A percentile compares a stretch with the other conserved stretches of the same genome.
These are phyloP conservation scores for Abrus precatorius DNA, from an alignment of 306 rosid species.

Conservation along the genomic window DNA sequence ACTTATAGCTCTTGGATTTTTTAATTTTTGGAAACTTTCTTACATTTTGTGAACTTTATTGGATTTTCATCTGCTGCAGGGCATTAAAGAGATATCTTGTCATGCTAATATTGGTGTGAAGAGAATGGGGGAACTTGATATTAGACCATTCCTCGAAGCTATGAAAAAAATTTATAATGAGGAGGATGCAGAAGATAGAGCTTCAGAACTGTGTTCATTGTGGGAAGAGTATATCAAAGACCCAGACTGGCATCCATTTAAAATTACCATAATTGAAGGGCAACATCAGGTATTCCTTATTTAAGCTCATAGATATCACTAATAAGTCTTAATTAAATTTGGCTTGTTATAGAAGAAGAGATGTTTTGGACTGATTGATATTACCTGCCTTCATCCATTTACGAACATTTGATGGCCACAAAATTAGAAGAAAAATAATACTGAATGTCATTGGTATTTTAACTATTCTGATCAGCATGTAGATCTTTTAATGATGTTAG, in stretches of 20 bases:
- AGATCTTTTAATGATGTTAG: background rate
- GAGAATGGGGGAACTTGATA: constrained; percentile 97
- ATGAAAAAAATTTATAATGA: constrained; percentile 78
- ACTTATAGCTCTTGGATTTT: constrained; percentile 20
- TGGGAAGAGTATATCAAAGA: constrained; percentile 96
- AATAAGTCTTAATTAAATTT: constrained; percentile 33
- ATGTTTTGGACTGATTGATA: background rate
- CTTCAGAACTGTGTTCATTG: constrained; percentile 84
- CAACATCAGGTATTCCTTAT: constrained; percentile 62
- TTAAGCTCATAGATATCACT: constrained; percentile 27
- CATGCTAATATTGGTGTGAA: constrained; percentile 69
- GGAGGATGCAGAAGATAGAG: constrained; percentile 85
- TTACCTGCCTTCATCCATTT: background rate
- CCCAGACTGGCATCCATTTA: constrained; percentile 97
- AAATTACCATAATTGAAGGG: constrained; percentile 60
- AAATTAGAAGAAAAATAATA: constrained; percentile 23
- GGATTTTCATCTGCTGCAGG: constrained; percentile 54
- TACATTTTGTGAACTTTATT: constrained; percentile 21
- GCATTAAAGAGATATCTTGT: constrained; percentile 67
- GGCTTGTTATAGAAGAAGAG: background rate
- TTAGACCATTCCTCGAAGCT: constrained; percentile 77
- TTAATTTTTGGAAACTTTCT: background rate
- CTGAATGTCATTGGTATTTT: constrained; percentile 6
- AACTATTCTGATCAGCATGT: background rate
- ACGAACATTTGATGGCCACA: constrained; percentile 14